These are phyloP conservation scores for Bretschneidera sinensis DNA, from an alignment of 345 rosid species.

Conservation along the genomic window DNA sequence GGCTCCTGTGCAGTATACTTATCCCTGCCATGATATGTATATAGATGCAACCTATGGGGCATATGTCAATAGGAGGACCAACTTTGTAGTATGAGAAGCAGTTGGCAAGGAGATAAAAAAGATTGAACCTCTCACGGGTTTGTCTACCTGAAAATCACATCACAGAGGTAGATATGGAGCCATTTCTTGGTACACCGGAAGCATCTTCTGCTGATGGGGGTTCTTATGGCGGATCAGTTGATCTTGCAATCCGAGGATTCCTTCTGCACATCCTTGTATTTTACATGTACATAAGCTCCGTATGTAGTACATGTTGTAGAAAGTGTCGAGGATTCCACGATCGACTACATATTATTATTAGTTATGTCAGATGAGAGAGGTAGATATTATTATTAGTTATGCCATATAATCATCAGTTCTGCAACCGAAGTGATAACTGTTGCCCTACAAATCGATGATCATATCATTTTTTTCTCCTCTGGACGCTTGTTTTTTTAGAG, in stretches of 20 bases:
- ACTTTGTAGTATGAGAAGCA: background rate
- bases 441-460: background rate
- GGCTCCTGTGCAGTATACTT: background rate
- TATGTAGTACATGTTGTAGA: background rate
- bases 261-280: background rate
- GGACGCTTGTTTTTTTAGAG: no score
- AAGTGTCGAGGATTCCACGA: background rate
- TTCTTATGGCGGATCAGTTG: background rate
- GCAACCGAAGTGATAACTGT: background rate
- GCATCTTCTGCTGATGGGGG: background rate
- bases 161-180: background rate
- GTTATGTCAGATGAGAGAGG: background rate
- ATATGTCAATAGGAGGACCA: background rate
- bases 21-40: no score
- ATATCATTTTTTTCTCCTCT: no score
- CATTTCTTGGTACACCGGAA: no score
- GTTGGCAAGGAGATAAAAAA: background rate
- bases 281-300: background rate
- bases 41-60: no score
- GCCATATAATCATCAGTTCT: no score
- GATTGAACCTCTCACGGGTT: background rate
- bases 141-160: background rate
- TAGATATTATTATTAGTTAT: no score
- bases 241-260: background rate
- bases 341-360: background rate